A percentile compares a stretch with the other conserved stretches of the same genome.
These are phyloP conservation scores for Debaryomyces singareniensis DNA, from an alignment of 1,139 yeast species.

Conservation along the genomic window DNA sequence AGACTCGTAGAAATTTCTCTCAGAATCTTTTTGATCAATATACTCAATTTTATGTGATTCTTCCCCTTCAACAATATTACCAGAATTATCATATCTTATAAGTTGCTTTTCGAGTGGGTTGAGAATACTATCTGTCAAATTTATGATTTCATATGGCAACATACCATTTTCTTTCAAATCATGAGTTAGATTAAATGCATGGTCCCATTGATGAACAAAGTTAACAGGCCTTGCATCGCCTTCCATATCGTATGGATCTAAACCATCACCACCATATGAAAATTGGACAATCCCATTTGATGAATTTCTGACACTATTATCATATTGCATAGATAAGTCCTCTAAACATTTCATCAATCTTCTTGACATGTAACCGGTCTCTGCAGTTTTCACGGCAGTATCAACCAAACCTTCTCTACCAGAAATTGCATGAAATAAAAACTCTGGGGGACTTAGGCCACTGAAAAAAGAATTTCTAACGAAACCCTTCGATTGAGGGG, in stretches of 20 bases:
- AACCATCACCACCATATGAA: slow-evolving; percentile 97
- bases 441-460: slow-evolving; percentile 95
- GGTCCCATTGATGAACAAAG: slow-evolving; percentile 92
- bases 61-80: slow-evolving; percentile 39
- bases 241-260: slow-evolving; percentile 98
- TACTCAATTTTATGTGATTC: slow-evolving; percentile 48
- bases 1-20: slow-evolving; percentile 74
- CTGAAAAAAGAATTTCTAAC: slow-evolving; percentile 93
- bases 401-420: slow-evolving; percentile 99
- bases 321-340: slow-evolving; percentile 91
- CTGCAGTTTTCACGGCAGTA: slow-evolving; percentile 98
- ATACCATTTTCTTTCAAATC: slow-evolving; percentile 50
- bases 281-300: slow-evolving; percentile 96
- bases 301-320: slow-evolving; percentile 90
- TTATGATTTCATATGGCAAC: slow-evolving; percentile 64
- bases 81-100: slow-evolving; percentile 68
- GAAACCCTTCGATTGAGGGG: slow-evolving; percentile 97
- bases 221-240: slow-evolving; percentile 97
- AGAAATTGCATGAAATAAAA: slow-evolving; percentile 95
- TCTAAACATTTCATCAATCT: slow-evolving; percentile 97
- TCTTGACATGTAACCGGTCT: slow-evolving; percentile 99
- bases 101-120: slow-evolving; percentile 55
- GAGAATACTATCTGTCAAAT: slow-evolving; percentile 50
- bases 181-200: slow-evolving; percentile 70
- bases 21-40: slow-evolving; percentile 81